Base-by-base conservation (phyloP, 148 eudicot species). In the Chenopodium quinoa region DNA sequence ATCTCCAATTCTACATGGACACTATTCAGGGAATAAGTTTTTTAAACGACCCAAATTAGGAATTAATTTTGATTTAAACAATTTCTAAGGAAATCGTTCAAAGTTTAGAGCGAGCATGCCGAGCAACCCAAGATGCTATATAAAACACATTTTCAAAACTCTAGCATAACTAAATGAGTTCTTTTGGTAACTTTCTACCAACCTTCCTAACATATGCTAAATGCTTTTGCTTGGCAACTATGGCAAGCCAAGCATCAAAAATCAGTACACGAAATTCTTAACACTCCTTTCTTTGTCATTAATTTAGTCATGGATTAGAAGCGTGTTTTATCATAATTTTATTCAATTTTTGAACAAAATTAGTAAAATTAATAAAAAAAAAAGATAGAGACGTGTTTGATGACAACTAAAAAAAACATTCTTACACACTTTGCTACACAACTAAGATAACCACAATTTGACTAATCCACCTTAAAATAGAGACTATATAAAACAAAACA, bases 321-420 rank as follows among this genome's bases (percentile, higher is more conserved):
- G 75, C 81, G 75, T 79, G 81, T 79, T 70, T 34, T 25, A 70
- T 69, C 5, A 40, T 40, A 4, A 6, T 6, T 40, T 40, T 6
- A 6, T 5, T 40, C 0, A 40, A 4, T 5, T 31, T 46, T 73
- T 73, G 4, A 40, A 34, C 75, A 40, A 47, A 25, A 0, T 25
- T 66, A 1, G 9, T 37, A 6, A 37, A 37, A 31, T 32, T 32
- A 32, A 32, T 27, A 27, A 27, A 27, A 27, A 23, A 27, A 27
- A 73, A 3, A 2, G 23, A n/a, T 34, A 40, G 25, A 80, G 77
- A 46, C 82, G 82, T 80, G 82, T 80, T 80, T 63, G 23, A 46
- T 80, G 58, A 40, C 32, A 12, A 40, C 70, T 27, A 13, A 25
- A 14, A 58, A 75, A 58, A 34, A 31, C 22, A 27, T 71, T 72